phyloP scores from a whole-genome alignment of 805 yeast species.

The Scheffersomyces amazonensis region DNA sequence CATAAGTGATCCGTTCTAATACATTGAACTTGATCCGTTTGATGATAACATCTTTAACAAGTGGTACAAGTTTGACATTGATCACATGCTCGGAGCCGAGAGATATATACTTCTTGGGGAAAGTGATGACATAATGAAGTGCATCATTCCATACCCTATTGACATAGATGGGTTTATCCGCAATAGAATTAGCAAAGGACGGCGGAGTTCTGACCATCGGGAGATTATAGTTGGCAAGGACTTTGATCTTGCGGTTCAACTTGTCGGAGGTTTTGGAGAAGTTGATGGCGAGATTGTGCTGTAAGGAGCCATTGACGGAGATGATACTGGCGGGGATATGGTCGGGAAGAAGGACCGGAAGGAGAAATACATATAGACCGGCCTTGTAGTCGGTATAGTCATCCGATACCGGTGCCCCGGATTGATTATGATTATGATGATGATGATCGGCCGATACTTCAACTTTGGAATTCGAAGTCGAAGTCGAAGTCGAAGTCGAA shows the following conservation, averaged over 20 bases:
- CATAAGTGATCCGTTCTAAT: slow-evolving; percentile 63
- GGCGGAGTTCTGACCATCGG: slow-evolving; percentile 58
- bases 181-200: slow-evolving; percentile 51
- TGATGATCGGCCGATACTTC: not conserved
- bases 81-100: slow-evolving; percentile 59
- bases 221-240: slow-evolving; percentile 27
- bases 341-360: slow-evolving; percentile 62
- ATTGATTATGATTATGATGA: not conserved
- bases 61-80: slow-evolving; percentile 64
- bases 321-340: slow-evolving; percentile 60
- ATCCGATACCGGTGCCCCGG: too few relatives aligned
- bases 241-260: slow-evolving; percentile 32
- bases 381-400: too few relatives aligned
- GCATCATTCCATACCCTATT: slow-evolving; percentile 74
- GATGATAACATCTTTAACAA: slow-evolving; percentile 57
- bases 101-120: slow-evolving; percentile 67
- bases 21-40: slow-evolving; percentile 66
- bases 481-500: not conserved
- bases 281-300: slow-evolving; percentile 40
- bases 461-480: not conserved
- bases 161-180: slow-evolving; percentile 74
- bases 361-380: slow-evolving; percentile 66
- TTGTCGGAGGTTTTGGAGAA: slow-evolving; percentile 35
- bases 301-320: slow-evolving; percentile 49
- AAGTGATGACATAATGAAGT: slow-evolving; percentile 65